Evolutionary conservation across 2,329 filamentous ascomycete species (phyloP), one percentile per base, ranked within the genome.

Genomic region (Hypoxylon sp.): DNA sequence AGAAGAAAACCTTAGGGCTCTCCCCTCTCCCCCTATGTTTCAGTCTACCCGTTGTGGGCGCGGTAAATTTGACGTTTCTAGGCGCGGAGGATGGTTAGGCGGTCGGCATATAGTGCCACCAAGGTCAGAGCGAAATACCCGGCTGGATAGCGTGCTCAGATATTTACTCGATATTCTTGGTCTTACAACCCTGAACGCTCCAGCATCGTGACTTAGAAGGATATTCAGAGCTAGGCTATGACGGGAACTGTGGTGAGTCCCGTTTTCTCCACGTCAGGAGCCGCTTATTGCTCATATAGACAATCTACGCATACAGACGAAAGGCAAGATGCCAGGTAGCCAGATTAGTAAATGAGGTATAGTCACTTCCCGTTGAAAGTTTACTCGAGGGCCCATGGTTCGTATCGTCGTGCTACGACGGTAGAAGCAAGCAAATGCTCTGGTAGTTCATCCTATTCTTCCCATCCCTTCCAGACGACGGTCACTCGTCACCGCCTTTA

Each of bases 1-100:
- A 51, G 42, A 38, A 58, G 55, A 48, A n/a, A n/a, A 51, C 35
- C 45, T 53, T 61, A 8, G 29, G n/a, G n/a, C n/a, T n/a, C n/a
- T n/a, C n/a, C n/a, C n/a, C n/a, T n/a, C 27, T 33, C 10, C 31
- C 17, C 18, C 15, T 18, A 11, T 35, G 49, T 58, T 46, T 57
- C 27, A 42, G 52, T 17, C 26, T 33, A 21, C 20, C 38, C 38
- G 38, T 7, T 42, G 27, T 17, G 18, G 49, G n/a, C 26, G 41
- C n/a, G 37, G 20, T 21, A 42, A 21, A 40, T 21, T 23, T 11
- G 20, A 23, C 17, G 21, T n/a, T n/a, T n/a, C n/a, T n/a, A n/a
- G n/a, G n/a, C n/a, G n/a, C n/a, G n/a, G 10, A 29, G 8, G 9
- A 15, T 33, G 17, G 29, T 17, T 15, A 33, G 7, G 4, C n/a